Evolutionary conservation across 306 rosid species (phyloP), one percentile per base, ranked within the genome.

Genomic region (Corylus heterophylla): DNA sequence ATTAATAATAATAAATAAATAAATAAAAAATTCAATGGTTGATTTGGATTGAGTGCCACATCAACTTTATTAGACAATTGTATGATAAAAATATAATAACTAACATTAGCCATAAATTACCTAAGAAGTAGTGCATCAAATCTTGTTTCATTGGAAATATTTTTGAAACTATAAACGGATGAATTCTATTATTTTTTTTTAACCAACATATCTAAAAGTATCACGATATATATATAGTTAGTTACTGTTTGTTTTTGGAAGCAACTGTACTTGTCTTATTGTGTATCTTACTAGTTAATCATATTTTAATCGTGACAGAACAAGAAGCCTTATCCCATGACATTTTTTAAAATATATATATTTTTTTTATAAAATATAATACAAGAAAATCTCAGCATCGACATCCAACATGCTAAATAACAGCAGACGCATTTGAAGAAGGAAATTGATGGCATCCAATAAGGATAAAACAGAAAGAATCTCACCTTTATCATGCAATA

Each of bases 401-500:
- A 42, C 45, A 67, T 81, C 80, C 66, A 74, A 69, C 17, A 85
- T 80, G 54, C 42, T 68, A 69, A 20, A 79, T 73, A 74, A 71
- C 71, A 44, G 18, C 52, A 9, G 74, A 71, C 81, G 82, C 69
- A 50, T 66, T 59, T 68, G n/a, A 77, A 18, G 78, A 64, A 63
- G 59, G 84, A 76, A 75, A 84, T 79, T 70, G 81, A 90, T 84
- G 82, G 77, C 58, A 78, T 54, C 83, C 80, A 88, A 80, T 80
- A 83, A 59, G 72, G 81, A 76, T 75, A 80, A 85, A 87, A 80
- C 91, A 81, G 42, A 81, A 85, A 81, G 91, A 84, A 87, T 90
- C 89, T 85, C 82, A 47, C 86, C 78, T 82, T 69, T 76, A 55
- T 78, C 56, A 50, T 82, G 70, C 68, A 66, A 48, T 83, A 72